Base-by-base conservation (phyloP, 345 rosid species). In the Brassica juncea region DNA sequence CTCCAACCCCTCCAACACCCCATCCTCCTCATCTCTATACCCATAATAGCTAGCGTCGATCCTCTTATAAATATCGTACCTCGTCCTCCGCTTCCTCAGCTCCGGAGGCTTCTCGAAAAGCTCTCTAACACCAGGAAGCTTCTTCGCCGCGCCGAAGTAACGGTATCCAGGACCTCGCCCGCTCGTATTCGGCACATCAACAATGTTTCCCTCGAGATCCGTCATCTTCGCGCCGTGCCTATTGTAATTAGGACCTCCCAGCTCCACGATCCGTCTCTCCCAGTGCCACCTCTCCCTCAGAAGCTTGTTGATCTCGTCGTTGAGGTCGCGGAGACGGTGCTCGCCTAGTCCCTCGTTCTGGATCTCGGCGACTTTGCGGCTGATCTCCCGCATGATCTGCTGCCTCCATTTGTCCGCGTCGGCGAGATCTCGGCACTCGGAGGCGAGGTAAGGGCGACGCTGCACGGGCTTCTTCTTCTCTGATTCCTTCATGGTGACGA, bases 81-180 rank as follows among this genome's bases (percentile, higher is more conserved):
- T 84, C 3, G 97, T 95, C 74, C 89, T 89, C 35, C 97, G 80
- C 73, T 93, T 95, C 77, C 96, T 84, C 77, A 95, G 73, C 83
- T 90, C 98, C 3, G 96, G 97, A 2, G 99, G 99, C 74, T 95
- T 95, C 86, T 95, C 98, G 30, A 95, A 93, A 52, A 93, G 76
- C 85, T 95, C 99, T 54, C 84, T 82, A 0, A 93, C 96, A 9
- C 99, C 97, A 0, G 99, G 96, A 28, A 95, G 84, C 76, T 91
- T 95, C 85, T 95, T 95, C 25, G 97, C 97, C 0, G 96, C 98
- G 4, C 98, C 97, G 28, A 95, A 93, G 61, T 93, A 95, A 2
- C 97, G 92, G 77, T 95, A 95, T 11, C 99, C 97, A 0, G 98
- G 97, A 0, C 98, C 98, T 1, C 98, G 93, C 0, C 98, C 98